Conservation (phyloP, 179 eudicot genomes). For the Silene vulgaris region DNA sequence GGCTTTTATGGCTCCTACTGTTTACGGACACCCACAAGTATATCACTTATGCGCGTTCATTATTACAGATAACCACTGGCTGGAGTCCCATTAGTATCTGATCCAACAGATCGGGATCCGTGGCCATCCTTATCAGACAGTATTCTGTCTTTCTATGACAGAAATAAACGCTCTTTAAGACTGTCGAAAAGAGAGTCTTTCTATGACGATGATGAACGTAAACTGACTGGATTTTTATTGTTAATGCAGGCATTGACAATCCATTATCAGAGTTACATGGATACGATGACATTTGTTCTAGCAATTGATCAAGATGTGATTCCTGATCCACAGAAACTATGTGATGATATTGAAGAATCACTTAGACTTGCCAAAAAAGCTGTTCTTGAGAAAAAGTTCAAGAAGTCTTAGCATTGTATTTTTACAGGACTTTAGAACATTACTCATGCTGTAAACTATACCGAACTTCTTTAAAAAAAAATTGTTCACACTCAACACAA, state of each 20-base stretch:
- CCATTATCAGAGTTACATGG: slow-evolving; percentile 29
- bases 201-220: not conserved
- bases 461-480: no score
- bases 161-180: not conserved
- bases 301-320: slow-evolving; percentile 28
- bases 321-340: slow-evolving; percentile 29
- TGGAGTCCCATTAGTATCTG: no score
- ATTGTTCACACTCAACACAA: no score
- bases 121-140: no score
- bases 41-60: not conserved
- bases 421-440: not conserved
- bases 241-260: slow-evolving; percentile 32
- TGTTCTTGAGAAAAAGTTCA: slow-evolving; percentile 11
- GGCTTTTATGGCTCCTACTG: slow-evolving; percentile 59
- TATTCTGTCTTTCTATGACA: no score
- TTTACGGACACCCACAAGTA: slow-evolving; percentile 63
- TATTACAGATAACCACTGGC: no score
- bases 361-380: slow-evolving; percentile 26
- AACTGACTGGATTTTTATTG: not conserved
- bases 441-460: not conserved
- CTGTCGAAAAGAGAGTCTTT: not conserved
- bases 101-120: no score
- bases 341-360: slow-evolving; percentile 29
- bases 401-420: not conserved
- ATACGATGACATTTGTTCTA: slow-evolving; percentile 27